These are phyloP conservation scores for Penicillium sclerotigenum DNA, from an alignment of 2,329 filamentous ascomycete species.

Conservation along the genomic window DNA sequence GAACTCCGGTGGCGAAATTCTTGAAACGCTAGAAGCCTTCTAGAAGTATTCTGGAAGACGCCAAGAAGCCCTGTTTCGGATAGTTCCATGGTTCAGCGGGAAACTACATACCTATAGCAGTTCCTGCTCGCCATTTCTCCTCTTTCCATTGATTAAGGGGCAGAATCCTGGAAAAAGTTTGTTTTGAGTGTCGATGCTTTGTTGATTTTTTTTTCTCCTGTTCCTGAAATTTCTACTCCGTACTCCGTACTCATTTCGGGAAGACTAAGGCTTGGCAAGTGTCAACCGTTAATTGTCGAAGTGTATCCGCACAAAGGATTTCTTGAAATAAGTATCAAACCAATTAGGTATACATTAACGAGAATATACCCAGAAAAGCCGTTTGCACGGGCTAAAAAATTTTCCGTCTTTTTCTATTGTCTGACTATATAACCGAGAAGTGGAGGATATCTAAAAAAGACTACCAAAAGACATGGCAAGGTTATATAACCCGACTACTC, in stretches of 20 bases:
- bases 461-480: neutral
- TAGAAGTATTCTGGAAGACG: slow-evolving; percentile 32
- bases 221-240: neutral
- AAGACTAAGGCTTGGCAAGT: slow-evolving; percentile 1
- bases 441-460: too few species aligned
- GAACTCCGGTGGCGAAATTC: slow-evolving; percentile 12
- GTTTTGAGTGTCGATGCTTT: neutral
- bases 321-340: neutral
- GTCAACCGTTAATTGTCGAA: neutral
- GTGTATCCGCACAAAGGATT: neutral
- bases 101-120: neutral
- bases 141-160: neutral
- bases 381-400: too few species aligned
- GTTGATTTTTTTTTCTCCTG: neutral
- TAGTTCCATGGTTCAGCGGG: slow-evolving; percentile 2
- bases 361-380: too few species aligned
- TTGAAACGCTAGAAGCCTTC: slow-evolving; percentile 30
- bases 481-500: neutral
- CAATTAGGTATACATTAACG: neutral
- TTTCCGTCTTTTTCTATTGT: too few species aligned
- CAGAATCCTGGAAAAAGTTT: neutral
- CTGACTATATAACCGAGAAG: too few species aligned
- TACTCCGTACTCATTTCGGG: neutral
- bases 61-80: slow-evolving; percentile 20
- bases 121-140: neutral